phyloP scores from a whole-genome alignment of 768 basidiomycete species.

The Pisolithus sp. region DNA sequence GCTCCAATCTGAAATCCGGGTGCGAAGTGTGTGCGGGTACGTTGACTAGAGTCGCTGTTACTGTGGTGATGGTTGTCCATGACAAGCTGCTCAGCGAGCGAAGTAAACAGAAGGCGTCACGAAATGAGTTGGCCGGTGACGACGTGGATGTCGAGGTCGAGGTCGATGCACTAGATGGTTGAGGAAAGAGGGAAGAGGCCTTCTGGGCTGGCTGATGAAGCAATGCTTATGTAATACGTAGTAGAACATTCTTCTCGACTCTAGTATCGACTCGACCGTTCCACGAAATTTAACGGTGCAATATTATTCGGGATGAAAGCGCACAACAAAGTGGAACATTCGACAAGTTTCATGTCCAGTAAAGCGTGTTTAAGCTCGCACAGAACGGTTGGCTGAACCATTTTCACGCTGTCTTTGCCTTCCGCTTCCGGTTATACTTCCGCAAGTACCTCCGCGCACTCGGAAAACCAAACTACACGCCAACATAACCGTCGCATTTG shows the following conservation, averaged over 20 bases:
- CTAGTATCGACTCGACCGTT: too few relatives aligned
- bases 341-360: not conserved
- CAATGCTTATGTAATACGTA: not conserved
- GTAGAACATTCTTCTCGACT: too few relatives aligned
- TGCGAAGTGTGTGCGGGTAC: slow-evolving; percentile 8
- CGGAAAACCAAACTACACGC: slow-evolving; percentile 58
- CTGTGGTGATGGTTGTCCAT: slow-evolving; percentile 4
- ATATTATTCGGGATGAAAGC: too few relatives aligned
- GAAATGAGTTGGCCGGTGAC: too few relatives aligned
- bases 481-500: too few relatives aligned
- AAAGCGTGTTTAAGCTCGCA: slow-evolving; percentile 4
- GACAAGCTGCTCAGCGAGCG: not conserved
- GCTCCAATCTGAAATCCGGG: slow-evolving; percentile 19
- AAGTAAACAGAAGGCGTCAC: too few relatives aligned
- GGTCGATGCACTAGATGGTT: not conserved
- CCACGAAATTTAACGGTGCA: too few relatives aligned
- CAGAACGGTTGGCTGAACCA: not conserved
- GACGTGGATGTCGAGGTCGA: too few relatives aligned
- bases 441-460: slow-evolving; percentile 46
- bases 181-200: not conserved
- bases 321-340: not conserved
- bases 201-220: not conserved
- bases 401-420: slow-evolving; percentile 25
- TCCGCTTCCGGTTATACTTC: slow-evolving; percentile 26
- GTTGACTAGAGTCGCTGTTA: slow-evolving; percentile 9